phyloP scores from a whole-genome alignment of 805 yeast genomes.

The Yarrowia sp. region DNA sequence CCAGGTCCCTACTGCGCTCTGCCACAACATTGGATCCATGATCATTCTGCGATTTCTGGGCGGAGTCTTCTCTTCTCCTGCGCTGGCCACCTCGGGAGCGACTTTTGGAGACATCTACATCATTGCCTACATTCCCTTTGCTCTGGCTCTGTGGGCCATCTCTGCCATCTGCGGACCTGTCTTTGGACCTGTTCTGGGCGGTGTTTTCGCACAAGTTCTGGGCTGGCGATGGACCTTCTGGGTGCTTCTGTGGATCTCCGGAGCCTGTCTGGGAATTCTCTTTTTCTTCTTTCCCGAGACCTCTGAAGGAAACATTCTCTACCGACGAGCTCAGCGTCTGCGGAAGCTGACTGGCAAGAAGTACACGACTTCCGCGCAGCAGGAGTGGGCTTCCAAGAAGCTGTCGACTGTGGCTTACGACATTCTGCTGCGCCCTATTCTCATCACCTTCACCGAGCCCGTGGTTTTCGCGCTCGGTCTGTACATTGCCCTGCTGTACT shows the following conservation, averaged over 20 bases:
- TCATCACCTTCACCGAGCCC: conserved; percentile 50
- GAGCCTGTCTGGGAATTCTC: conserved; percentile 40
- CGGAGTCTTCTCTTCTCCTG: conserved; percentile 78
- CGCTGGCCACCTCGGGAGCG: conserved; percentile 80
- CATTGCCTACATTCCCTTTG: conserved; percentile 46
- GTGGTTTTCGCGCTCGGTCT: conserved; percentile 49
- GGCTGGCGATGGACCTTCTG: conserved; percentile 56
- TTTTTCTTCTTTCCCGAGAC: conserved; percentile 54
- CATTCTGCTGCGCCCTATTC: conserved; percentile 40
- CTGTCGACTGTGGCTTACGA: conserved; percentile 23
- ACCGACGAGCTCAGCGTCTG: conserved; percentile 50
- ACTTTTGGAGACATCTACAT: conserved; percentile 50
- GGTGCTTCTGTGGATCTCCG: conserved; percentile 41
- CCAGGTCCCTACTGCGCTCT: conserved; percentile 55
- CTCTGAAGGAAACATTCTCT: conserved; percentile 45
- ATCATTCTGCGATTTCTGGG: conserved; percentile 59
- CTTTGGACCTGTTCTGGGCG: conserved; percentile 56
- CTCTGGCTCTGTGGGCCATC: conserved; percentile 52
- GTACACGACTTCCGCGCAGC: conserved; percentile 46
- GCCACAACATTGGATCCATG: conserved; percentile 50
- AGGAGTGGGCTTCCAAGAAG: conserved; percentile 40
- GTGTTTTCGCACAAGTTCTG: conserved; percentile 47
- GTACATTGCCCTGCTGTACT: conserved; percentile 50
- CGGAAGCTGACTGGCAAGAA: conserved; percentile 49
- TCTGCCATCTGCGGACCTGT: conserved; percentile 55